Evolutionary conservation across 108 stramenopile genomes (phyloP), one percentile per base, ranked within the genome.

Genomic region (Nitzschia palea): DNA sequence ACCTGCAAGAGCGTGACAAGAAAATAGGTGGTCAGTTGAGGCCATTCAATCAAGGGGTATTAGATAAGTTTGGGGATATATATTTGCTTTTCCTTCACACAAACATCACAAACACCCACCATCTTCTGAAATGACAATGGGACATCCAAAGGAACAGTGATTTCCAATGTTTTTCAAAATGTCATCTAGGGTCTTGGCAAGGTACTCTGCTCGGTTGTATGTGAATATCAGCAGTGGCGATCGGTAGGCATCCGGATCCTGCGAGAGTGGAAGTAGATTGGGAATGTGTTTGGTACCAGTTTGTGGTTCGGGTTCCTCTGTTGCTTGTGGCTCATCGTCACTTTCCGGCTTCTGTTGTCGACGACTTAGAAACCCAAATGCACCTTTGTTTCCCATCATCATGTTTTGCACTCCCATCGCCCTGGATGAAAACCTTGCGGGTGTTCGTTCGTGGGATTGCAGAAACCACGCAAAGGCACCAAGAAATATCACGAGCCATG

Each of bases 161-260:
- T 55, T 58, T 40, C 78, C 76, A 65, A 90, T 86, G 54, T 81
- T 52, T 26, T 81, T 36, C 27, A 75, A 65, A 22, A 94, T 68
- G 63, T 74, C 65, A 44, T 80, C 62, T 47, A 96, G 75, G 29
- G 94, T 80, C 50, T 76, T 44, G 28, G 71, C 60, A 29, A 96
- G 71, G 55, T 94, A 94, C 26, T 87, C 73, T 15, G 91, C 87
- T 25, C 96, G 77, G 20, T 91, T 67, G 69, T 65, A 95, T 9
- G 91, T 89, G 18, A 95, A 81, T 8, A 96, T 77, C 22, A 96
- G 73, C 23, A 96, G 57, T 4, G 90, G 90, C 0, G 89, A 90
- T 36, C 81, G 82, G 32, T 68, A 80, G n/a, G 70, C 52, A 29
- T 66, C 62, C 0, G 59, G 37, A 42, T 60, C 59, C 8, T 43